Percentiles rank a stretch among this genome's conserved stretches.
Conservation (phyloP, 1,284 basidiomycete genomes). For the Vanrija sp. region DNA sequence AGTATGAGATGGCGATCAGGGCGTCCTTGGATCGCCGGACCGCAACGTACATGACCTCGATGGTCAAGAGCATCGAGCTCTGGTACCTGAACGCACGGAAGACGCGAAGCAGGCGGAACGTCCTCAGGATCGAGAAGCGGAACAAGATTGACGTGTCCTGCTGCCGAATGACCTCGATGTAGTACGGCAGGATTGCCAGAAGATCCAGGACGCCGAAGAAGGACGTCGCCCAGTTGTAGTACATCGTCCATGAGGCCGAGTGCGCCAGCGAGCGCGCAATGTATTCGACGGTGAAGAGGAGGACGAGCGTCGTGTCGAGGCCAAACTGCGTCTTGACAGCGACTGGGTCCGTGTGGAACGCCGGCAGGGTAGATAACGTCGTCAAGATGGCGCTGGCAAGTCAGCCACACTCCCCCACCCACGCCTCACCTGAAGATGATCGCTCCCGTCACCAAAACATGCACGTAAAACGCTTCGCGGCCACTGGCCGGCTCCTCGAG, state of each 20-base stretch:
- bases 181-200: constrained; percentile 78
- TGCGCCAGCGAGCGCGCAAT: constrained; percentile 44
- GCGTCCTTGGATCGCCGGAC: constrained; percentile 79
- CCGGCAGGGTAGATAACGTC: constrained; percentile 75
- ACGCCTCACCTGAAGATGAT: constrained; percentile 47
- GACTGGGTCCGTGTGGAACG: constrained; percentile 62
- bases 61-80: constrained; percentile 65
- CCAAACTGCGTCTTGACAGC: constrained; percentile 74
- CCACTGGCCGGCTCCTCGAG: constrained; percentile 48
- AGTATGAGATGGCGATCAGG: constrained; percentile 76
- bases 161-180: constrained; percentile 73
- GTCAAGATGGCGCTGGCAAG: constrained; percentile 72
- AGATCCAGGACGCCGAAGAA: constrained; percentile 83
- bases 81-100: constrained; percentile 78
- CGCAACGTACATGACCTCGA: constrained; percentile 89
- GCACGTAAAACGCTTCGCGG: constrained; percentile 47
- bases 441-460: constrained; percentile 42
- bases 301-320: constrained; percentile 66
- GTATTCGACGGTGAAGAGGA: constrained; percentile 72
- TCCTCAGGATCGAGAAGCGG: constrained; percentile 73
- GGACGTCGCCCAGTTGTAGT: constrained; percentile 51
- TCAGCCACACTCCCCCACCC: not conserved
- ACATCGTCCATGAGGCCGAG: constrained; percentile 46
- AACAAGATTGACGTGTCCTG: constrained; percentile 83
- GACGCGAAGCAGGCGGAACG: constrained; percentile 76